Conservation (phyloP, 208 protist species). For the Balamuthia mandrillaris region DNA sequence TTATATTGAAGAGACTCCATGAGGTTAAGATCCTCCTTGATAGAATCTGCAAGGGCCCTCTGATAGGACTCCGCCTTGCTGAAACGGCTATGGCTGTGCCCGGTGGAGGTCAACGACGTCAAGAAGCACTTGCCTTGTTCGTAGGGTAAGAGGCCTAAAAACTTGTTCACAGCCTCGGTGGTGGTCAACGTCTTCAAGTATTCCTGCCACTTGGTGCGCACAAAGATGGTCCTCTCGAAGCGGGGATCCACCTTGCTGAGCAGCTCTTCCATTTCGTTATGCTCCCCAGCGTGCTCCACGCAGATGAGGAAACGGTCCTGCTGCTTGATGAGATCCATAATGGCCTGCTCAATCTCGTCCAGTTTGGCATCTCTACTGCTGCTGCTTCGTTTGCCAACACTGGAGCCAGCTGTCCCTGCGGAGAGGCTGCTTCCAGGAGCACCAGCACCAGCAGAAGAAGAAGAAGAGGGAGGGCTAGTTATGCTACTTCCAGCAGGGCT, state of each 20-base stretch:
- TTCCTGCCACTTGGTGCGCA: slow-evolving; percentile 26
- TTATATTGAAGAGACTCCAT: slow-evolving; percentile 17
- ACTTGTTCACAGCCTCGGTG: neutral
- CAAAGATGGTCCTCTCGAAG: slow-evolving; percentile 1
- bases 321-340: neutral
- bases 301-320: neutral
- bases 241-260: neutral
- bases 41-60: too few species aligned
- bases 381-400: too few species aligned
- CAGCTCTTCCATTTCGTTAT: neutral
- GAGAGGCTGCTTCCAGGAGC: too few species aligned
- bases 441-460: too few species aligned
- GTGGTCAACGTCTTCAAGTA: neutral
- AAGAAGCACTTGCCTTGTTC: neutral
- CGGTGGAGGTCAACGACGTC: neutral
- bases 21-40: slow-evolving; percentile 16
- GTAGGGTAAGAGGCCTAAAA: neutral
- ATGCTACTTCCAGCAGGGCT: too few species aligned
- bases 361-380: too few species aligned
- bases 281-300: neutral
- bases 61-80: neutral
- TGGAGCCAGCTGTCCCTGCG: too few species aligned
- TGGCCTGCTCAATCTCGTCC: slow-evolving; percentile 7
- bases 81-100: neutral
- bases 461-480: too few species aligned